A percentile compares a stretch with the other conserved stretches of the same genome.
Conservation (phyloP, 345 rosid genomes). For the Limnanthes douglasii region DNA sequence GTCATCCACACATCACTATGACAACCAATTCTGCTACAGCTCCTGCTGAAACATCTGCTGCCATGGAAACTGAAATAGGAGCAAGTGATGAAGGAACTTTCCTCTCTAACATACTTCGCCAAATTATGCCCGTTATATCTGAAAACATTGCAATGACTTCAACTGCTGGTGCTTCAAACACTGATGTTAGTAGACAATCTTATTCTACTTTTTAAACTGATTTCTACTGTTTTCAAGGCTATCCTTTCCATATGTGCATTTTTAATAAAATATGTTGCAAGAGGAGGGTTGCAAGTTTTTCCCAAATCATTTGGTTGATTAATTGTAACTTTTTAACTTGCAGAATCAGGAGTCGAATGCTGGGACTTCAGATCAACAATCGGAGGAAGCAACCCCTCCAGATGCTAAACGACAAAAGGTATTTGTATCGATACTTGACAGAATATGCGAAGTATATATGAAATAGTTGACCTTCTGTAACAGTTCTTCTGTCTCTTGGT, state of each 20-base stretch:
- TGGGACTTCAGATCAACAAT: constrained; percentile 11
- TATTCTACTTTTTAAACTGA: neutral
- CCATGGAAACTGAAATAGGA: constrained; percentile 10
- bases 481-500: too few relatives aligned
- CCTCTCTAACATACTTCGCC: constrained; percentile 33
- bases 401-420: constrained; percentile 25
- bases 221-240: neutral
- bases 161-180: constrained; percentile 11
- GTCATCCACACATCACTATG: constrained; percentile 19
- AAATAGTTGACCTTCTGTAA: too few relatives aligned
- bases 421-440: too few relatives aligned
- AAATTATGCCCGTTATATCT: constrained; percentile 33
- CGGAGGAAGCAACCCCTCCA: constrained; percentile 9
- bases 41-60: constrained; percentile 11
- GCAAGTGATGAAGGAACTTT: constrained; percentile 26
- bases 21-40: constrained; percentile 10
- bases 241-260: neutral
- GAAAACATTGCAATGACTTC: constrained; percentile 14
- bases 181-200: constrained; percentile 8
- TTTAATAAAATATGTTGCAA: neutral
- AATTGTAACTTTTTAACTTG: constrained; percentile 2
- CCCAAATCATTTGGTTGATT: neutral
- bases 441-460: too few relatives aligned
- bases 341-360: constrained; percentile 9
- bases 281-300: neutral